Conservation (phyloP, 2,329 filamentous ascomycete species). For the Pseudopyrenochaeta lycopersici region DNA sequence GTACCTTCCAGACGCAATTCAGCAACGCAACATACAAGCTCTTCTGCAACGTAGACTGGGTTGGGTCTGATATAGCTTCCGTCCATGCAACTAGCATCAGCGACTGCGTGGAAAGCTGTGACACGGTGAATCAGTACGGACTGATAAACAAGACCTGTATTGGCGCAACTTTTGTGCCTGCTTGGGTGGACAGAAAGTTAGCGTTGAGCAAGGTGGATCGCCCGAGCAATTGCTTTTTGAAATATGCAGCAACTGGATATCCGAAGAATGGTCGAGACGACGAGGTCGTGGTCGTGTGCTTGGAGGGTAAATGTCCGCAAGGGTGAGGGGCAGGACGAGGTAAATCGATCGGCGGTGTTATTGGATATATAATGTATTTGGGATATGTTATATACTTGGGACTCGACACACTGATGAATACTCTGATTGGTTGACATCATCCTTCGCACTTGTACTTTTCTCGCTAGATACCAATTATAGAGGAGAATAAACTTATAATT, state of each 20-base stretch:
- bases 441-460: too few relatives aligned
- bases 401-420: too few relatives aligned
- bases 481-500: too few relatives aligned
- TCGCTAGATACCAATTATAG: too few relatives aligned
- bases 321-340: neutral
- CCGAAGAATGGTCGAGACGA: neutral
- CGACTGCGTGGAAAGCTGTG: slow-evolving; percentile 7
- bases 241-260: neutral
- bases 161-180: slow-evolving; percentile 1
- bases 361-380: neutral
- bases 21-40: neutral
- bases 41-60: neutral
- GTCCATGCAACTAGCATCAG: neutral
- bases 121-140: neutral
- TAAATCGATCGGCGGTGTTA: neutral
- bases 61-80: neutral
- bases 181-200: slow-evolving; percentile 2
- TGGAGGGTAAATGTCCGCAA: neutral
- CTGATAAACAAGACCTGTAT: neutral
- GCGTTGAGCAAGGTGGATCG: neutral
- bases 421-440: too few relatives aligned
- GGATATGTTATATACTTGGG: too few relatives aligned
- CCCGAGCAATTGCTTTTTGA: slow-evolving; percentile 3
- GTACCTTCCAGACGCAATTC: neutral
- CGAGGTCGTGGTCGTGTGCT: neutral